These are phyloP conservation scores for Candida schatavii DNA, from an alignment of 805 yeast genomes.

Conservation along the genomic window DNA sequence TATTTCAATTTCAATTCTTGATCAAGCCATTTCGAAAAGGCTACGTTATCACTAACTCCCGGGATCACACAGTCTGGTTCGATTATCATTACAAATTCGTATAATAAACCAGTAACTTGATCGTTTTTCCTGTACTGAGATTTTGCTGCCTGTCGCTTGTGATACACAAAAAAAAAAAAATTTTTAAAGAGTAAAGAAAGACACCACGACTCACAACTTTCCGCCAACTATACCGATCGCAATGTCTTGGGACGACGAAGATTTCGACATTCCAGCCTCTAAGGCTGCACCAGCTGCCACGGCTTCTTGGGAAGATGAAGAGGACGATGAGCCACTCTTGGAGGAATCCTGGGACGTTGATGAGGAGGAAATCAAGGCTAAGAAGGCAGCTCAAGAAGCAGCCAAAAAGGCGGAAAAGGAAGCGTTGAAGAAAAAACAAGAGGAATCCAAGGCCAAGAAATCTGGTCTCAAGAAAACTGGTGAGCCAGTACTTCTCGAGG, in stretches of 20 bases:
- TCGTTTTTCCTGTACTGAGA: neutral
- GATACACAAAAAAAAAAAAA: constrained; percentile 4
- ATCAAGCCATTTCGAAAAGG: constrained; percentile 11
- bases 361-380: constrained; percentile 62
- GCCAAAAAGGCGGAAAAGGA: constrained; percentile 41
- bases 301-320: constrained; percentile 81
- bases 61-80: constrained; percentile 7
- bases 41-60: constrained; percentile 7
- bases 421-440: constrained; percentile 42
- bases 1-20: constrained; percentile 10
- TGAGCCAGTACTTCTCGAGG: constrained; percentile 45
- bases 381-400: constrained; percentile 42
- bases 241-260: constrained; percentile 83
- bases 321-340: constrained; percentile 71
- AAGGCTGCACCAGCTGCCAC: constrained; percentile 41
- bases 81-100: too few relatives aligned
- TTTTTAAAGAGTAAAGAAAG: neutral
- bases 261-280: constrained; percentile 61
- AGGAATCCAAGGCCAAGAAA: constrained; percentile 48
- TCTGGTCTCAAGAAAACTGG: constrained; percentile 38
- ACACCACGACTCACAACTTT: neutral
- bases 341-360: constrained; percentile 86
- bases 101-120: neutral
- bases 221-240: too few relatives aligned
- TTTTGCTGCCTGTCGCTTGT: too few relatives aligned